phyloP scores from a whole-genome alignment of 1,284 basidiomycete genomes.

The Sanghuangporus sanghuang region DNA sequence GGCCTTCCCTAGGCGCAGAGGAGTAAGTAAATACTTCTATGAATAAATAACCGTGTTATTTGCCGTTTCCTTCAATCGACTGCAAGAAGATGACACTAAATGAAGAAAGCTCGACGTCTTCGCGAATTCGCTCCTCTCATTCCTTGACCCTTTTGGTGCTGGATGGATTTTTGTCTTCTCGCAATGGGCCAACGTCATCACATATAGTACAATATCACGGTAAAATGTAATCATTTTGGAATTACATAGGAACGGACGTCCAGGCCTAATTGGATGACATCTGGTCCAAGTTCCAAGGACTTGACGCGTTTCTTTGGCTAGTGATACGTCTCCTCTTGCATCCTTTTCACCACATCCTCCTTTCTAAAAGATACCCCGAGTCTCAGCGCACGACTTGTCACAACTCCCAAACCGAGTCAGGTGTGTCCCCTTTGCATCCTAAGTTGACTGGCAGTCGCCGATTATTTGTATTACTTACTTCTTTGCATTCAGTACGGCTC shows the following conservation, averaged over 20 bases:
- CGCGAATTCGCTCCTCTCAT: neutral
- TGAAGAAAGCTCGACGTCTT: neutral
- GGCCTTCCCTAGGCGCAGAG: too few relatives aligned
- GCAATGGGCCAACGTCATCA: neutral
- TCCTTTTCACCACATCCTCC: neutral
- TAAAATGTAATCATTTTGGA: neutral
- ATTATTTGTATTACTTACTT: neutral
- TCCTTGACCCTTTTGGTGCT: neutral
- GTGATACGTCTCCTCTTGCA: neutral
- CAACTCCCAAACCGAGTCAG: slow-evolving; percentile 26
- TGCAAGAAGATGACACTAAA: neutral
- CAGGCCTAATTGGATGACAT: too few relatives aligned
- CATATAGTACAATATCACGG: neutral
- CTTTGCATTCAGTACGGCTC: slow-evolving; percentile 21
- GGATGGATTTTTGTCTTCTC: neutral
- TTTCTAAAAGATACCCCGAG: neutral
- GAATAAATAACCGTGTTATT: neutral
- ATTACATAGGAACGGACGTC: too few relatives aligned
- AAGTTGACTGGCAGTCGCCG: neutral
- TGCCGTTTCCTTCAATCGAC: neutral
- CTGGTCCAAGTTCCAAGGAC: neutral
- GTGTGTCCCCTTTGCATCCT: slow-evolving; percentile 15
- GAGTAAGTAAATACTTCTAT: too few relatives aligned
- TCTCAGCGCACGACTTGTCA: slow-evolving; percentile 27
- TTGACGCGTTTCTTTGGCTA: neutral